Conservation (phyloP, 2,329 filamentous ascomycete genomes). For the Diaporthe citriasiana region DNA sequence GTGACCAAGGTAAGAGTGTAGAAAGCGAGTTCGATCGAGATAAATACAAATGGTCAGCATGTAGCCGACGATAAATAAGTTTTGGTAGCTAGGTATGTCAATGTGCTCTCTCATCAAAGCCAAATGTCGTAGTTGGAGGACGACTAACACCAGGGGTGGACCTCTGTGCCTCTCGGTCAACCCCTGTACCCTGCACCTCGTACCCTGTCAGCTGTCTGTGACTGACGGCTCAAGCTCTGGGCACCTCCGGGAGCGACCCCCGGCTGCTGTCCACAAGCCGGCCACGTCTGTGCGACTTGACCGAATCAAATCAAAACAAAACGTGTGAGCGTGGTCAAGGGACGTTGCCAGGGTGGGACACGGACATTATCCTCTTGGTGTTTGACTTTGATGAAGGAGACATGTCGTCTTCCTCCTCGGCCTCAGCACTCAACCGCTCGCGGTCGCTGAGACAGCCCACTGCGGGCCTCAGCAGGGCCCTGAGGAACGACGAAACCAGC, state of each 20-base stretch:
- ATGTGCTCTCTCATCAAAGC: too few relatives aligned
- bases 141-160: not conserved
- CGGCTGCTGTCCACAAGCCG: conserved; percentile 10
- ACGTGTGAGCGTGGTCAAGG: conserved; percentile 11
- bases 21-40: not conserved
- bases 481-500: conserved; percentile 30
- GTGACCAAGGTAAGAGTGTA: too few relatives aligned
- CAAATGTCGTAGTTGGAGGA: not conserved
- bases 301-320: conserved; percentile 28
- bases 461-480: conserved; percentile 34
- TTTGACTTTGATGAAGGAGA: conserved; percentile 15
- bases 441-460: conserved; percentile 40
- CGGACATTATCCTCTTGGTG: not conserved
- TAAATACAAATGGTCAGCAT: not conserved
- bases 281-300: conserved; percentile 23
- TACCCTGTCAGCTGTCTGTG: not conserved
- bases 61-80: not conserved
- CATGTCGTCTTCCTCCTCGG: conserved; percentile 39
- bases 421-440: conserved; percentile 36
- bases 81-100: not conserved
- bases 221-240: not conserved
- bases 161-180: not conserved
- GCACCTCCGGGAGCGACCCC: conserved; percentile 6
- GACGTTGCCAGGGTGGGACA: conserved; percentile 15
- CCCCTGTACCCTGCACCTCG: conserved; percentile 24